Conservation (phyloP, 306 rosid species). For the Potentilla sterilis region DNA sequence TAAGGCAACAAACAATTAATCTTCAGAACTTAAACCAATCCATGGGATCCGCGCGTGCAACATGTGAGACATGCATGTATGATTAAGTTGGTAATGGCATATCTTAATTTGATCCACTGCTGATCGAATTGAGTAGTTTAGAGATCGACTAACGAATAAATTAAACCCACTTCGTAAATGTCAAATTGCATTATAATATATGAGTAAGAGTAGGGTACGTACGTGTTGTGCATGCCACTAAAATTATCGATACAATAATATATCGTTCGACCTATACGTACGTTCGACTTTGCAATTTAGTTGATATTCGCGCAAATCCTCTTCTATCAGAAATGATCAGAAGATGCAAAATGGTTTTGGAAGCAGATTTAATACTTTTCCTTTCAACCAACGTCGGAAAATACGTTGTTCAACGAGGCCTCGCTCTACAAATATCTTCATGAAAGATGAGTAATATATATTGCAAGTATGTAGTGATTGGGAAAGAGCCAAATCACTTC, state of each 20-base stretch:
- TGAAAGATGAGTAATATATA: background rate
- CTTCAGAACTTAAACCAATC: background rate
- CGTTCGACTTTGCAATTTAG: background rate
- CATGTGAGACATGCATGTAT: conserved; percentile 2
- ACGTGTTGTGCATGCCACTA: background rate
- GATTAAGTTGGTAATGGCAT: background rate
- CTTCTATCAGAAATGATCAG: background rate
- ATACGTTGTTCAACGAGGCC: background rate
- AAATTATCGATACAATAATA: background rate
- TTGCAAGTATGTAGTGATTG: background rate
- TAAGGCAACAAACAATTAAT: background rate
- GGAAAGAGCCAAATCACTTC: conserved; percentile 42
- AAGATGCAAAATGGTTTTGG: background rate
- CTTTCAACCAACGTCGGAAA: background rate
- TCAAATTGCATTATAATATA: background rate
- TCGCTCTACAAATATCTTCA: background rate
- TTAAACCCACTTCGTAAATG: background rate
- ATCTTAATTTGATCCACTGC: background rate
- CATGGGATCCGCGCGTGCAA: conserved; percentile 13
- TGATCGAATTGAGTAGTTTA: background rate
- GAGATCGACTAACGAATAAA: background rate
- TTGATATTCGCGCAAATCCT: background rate
- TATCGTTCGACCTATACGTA: background rate
- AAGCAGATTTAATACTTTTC: background rate
- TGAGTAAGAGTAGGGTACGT: background rate